These are phyloP conservation scores for Nectriaceae sp. DNA, from an alignment of 2,329 filamentous ascomycete species.

Conservation along the genomic window DNA sequence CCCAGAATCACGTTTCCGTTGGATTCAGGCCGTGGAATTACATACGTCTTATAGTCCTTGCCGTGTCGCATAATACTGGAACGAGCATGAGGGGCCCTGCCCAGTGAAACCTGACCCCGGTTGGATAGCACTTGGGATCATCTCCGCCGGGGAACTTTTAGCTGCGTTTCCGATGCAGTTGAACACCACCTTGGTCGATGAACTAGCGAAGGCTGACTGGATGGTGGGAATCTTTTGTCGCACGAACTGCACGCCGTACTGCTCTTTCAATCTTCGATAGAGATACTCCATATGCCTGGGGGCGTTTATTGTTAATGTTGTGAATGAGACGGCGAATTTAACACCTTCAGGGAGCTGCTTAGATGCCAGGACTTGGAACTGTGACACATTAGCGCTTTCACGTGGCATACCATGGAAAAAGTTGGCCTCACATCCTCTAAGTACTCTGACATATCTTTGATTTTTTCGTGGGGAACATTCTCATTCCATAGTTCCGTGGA, in stretches of 20 bases:
- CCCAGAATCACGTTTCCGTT: slow-evolving; percentile 38
- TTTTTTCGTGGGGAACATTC: slow-evolving; percentile 39
- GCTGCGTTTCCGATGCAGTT: slow-evolving; percentile 40
- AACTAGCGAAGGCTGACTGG: slow-evolving; percentile 26
- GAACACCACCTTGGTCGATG: slow-evolving; percentile 33
- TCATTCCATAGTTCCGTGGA: slow-evolving; percentile 45
- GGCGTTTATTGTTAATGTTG: slow-evolving; percentile 39
- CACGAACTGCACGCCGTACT: slow-evolving; percentile 35
- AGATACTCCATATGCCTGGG: slow-evolving; percentile 40
- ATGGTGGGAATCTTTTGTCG: slow-evolving; percentile 31
- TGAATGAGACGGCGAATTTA: slow-evolving; percentile 38
- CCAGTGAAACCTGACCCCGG: slow-evolving; percentile 42
- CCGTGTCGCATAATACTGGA: slow-evolving; percentile 42
- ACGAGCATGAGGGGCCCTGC: slow-evolving; percentile 33
- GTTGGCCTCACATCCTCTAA: slow-evolving; percentile 43
- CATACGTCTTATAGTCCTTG: slow-evolving; percentile 41
- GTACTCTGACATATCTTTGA: slow-evolving; percentile 42
- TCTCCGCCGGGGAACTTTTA: slow-evolving; percentile 35
- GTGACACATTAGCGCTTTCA: slow-evolving; percentile 1
- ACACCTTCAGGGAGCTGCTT: slow-evolving; percentile 33
- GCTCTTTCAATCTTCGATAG: slow-evolving; percentile 21
- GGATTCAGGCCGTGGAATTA: slow-evolving; percentile 40
- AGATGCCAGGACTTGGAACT: slow-evolving; percentile 34
- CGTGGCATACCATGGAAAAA: too few relatives aligned
- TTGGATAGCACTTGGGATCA: slow-evolving; percentile 42